Conservation (phyloP, 352 stramenopile species). For the Phytophthora fragariaefolia region DNA sequence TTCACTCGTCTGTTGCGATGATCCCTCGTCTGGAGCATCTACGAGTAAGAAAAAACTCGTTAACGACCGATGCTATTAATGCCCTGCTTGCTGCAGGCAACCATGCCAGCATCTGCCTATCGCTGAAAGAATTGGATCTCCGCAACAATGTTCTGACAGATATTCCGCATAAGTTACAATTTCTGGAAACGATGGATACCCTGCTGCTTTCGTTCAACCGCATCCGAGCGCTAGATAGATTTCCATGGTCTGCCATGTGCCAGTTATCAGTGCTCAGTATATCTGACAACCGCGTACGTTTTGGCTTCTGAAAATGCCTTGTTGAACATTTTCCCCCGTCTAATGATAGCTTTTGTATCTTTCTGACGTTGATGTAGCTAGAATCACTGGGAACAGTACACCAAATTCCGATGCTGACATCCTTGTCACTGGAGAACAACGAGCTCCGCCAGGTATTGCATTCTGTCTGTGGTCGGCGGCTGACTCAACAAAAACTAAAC, state of each 20-base stretch:
- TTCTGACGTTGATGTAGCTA: conserved; percentile 51
- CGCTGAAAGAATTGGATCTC: conserved; percentile 77
- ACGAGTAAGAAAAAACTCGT: conserved; percentile 76
- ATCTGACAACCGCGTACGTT: conserved; percentile 70
- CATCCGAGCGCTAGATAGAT: conserved; percentile 55
- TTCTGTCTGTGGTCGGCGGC: background rate
- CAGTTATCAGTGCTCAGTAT: conserved; percentile 71
- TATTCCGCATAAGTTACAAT: conserved; percentile 49
- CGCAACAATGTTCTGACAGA: conserved; percentile 70
- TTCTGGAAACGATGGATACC: conserved; percentile 66
- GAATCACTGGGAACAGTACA: conserved; percentile 70
- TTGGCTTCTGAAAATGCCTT: background rate
- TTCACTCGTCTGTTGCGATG: conserved; percentile 60
- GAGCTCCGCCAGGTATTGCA: conserved; percentile 65
- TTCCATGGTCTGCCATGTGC: conserved; percentile 65
- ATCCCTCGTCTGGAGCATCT: conserved; percentile 66
- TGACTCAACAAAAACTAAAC: background rate
- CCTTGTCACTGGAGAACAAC: conserved; percentile 87
- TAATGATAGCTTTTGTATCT: background rate
- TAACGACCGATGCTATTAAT: conserved; percentile 63
- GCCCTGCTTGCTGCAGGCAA: conserved; percentile 39
- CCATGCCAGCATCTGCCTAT: conserved; percentile 39
- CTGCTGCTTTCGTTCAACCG: conserved; percentile 77
- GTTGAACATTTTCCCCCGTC: background rate
- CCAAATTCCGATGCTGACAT: conserved; percentile 62